Base-by-base conservation (phyloP, 2,329 filamentous ascomycete species). In the Fusarium nanum region DNA sequence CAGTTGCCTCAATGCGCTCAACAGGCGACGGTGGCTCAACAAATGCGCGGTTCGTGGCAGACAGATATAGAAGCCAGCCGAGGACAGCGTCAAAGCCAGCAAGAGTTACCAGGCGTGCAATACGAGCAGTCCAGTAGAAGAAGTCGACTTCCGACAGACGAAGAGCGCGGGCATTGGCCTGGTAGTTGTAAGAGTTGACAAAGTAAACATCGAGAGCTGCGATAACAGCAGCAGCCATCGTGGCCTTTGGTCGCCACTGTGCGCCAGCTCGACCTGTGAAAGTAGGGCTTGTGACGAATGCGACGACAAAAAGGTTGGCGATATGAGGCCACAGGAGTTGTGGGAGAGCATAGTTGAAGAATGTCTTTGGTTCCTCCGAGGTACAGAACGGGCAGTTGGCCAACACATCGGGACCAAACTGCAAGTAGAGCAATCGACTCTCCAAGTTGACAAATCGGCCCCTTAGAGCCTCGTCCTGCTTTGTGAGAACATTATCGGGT, bases 341-440 rank as follows among this genome's bases (percentile, higher is more conserved):
- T 0, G 95, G 92, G 0, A 97, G 81, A 16, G 92, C 91, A 81
- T 97, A 98, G 78, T 92, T 87, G 50, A 97, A 86, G 82, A 94
- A 98, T 44, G 87, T 88, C 40, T 83, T 83, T 7, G 89, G 86
- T 49, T 92, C 89, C 62, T 92, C 90, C n/a, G 88, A 81, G 53
- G 83, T 85, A 86, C 94, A 98, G 82, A 97, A 97, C n/a, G 88
- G 86, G 79, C 94, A 98, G 62, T 89, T 84, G 23, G 90, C 84
- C 40, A 98, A 79, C 11, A 91, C 88, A 34, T 88, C 85, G 0
- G 94, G 93, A 4, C 96, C 96, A 80, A 89, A 97, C 63, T 92
- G 89, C 55, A 97, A 85, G 81, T 98, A 98, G 10, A 97, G 84
- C 63, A 96, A 86, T 56, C 93, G 87, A 49, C 91, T 91, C 71